phyloP scores from a whole-genome alignment of 306 rosid species.

The Cercis canadensis region DNA sequence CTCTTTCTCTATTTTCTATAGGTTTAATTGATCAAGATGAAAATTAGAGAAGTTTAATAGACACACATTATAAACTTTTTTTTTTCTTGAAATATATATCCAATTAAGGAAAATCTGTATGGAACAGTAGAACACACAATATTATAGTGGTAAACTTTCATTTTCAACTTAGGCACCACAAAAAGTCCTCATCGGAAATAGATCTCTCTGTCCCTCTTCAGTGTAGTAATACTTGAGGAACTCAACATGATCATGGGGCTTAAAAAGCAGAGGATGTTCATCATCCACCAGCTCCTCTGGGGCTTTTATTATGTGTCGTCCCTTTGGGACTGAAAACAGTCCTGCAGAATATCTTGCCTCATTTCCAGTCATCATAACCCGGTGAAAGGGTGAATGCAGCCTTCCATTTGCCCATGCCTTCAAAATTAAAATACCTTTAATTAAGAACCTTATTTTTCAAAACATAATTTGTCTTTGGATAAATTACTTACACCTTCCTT shows the following conservation, averaged over 20 bases:
- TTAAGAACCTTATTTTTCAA: too few species aligned
- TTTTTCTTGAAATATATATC: too few species aligned
- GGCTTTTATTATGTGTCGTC: constrained; percentile 53
- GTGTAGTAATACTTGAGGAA: constrained; percentile 52
- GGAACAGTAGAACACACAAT: too few species aligned
- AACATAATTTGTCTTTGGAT: too few species aligned
- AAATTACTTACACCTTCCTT: too few species aligned
- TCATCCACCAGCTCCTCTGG: constrained; percentile 75
- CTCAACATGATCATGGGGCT: constrained; percentile 62
- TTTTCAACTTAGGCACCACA: constrained; percentile 55
- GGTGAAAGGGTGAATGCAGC: constrained; percentile 60
- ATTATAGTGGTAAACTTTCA: too few species aligned
- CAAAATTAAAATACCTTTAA: constrained; percentile 5
- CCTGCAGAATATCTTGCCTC: constrained; percentile 68
- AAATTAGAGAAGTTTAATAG: too few species aligned
- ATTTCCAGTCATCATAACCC: constrained; percentile 74
- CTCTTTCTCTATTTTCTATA: too few species aligned
- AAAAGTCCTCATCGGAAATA: constrained; percentile 48
- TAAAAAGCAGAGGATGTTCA: constrained; percentile 66
- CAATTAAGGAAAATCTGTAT: neutral
- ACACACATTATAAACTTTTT: too few species aligned
- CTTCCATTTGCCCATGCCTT: constrained; percentile 81
- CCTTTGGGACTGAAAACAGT: constrained; percentile 64
- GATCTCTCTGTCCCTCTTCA: constrained; percentile 51
- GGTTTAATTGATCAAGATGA: too few species aligned